phyloP scores from a whole-genome alignment of 805 yeast species.

The Monosporozyma aerobia region DNA sequence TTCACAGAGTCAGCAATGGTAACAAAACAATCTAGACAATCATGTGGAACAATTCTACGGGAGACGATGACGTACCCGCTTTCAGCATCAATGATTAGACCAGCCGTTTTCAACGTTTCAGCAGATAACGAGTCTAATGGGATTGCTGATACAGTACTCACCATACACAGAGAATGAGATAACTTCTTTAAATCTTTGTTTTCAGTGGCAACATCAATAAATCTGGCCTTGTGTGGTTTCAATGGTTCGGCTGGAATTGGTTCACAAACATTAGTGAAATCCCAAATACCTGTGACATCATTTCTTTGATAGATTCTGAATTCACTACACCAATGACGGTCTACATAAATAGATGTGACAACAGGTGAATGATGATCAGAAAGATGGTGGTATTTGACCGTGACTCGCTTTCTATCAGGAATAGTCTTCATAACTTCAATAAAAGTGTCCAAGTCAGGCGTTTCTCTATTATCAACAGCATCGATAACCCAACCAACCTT shows the following conservation, averaged over 20 bases:
- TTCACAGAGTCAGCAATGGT: conserved; percentile 80
- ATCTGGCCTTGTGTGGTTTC: conserved; percentile 55
- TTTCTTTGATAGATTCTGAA: conserved; percentile 62
- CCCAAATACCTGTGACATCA: conserved; percentile 51
- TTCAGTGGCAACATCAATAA: conserved; percentile 58
- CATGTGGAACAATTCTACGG: conserved; percentile 74
- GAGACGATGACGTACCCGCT: conserved; percentile 75
- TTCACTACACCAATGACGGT: conserved; percentile 75
- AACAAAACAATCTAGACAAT: conserved; percentile 56
- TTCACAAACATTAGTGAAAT: conserved; percentile 39
- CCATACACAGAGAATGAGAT: conserved; percentile 62
- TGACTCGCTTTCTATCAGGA: conserved; percentile 67
- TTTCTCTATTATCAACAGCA: conserved; percentile 62
- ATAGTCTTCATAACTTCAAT: conserved; percentile 67
- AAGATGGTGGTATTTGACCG: conserved; percentile 65
- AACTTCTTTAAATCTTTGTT: conserved; percentile 44
- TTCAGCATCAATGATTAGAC: conserved; percentile 72
- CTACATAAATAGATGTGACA: conserved; percentile 59
- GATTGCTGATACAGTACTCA: conserved; percentile 54
- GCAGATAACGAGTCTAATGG: conserved; percentile 70
- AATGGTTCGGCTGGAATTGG: conserved; percentile 48
- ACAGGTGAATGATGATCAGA: conserved; percentile 71
- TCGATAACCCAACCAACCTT: conserved; percentile 75
- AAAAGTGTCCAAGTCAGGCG: conserved; percentile 66
- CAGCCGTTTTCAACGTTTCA: conserved; percentile 55